Percentiles rank a stretch among this genome's conserved stretches.
Conservation (phyloP, 371 early-diverging fungal genomes). For the Mortierella sp. region DNA sequence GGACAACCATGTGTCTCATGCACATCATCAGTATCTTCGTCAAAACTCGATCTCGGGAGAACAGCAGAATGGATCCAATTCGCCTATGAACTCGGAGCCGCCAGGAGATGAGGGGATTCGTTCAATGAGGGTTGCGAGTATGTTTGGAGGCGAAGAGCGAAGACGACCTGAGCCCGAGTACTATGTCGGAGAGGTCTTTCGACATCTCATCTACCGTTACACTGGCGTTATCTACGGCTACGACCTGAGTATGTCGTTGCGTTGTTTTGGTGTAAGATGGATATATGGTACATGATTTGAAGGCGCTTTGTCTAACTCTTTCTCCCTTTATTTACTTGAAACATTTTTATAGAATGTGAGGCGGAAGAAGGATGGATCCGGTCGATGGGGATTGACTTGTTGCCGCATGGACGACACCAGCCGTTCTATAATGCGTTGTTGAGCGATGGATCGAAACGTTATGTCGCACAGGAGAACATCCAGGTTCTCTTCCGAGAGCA, state of each 20-base stretch:
- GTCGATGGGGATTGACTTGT: constrained; percentile 41
- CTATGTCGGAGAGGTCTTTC: constrained; percentile 57
- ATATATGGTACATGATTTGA: too few relatives aligned
- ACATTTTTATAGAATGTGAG: constrained; percentile 31
- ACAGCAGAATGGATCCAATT: constrained; percentile 16
- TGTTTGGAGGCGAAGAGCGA: constrained; percentile 21
- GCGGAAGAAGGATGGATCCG: constrained; percentile 44
- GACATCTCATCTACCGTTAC: constrained; percentile 43
- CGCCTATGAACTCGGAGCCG: neutral
- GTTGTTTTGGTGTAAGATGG: neutral
- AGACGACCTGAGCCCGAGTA: constrained; percentile 47
- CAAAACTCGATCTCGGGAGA: constrained; percentile 25
- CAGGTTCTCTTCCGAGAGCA: constrained; percentile 43
- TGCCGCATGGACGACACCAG: constrained; percentile 35
- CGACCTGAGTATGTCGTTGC: constrained; percentile 50
- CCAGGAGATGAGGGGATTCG: neutral
- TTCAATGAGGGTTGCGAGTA: neutral
- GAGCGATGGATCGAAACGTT: constrained; percentile 35
- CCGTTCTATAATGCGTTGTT: constrained; percentile 54
- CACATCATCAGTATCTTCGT: constrained; percentile 9
- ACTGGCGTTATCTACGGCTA: constrained; percentile 56
- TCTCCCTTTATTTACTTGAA: neutral
- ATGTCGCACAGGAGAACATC: constrained; percentile 56
- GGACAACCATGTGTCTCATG: constrained; percentile 12
- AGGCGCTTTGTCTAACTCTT: neutral